Evolutionary conservation across 495 filamentous ascomycete species (phyloP), one percentile per base, ranked within the genome.

Genomic region (Talaromyces stipitatus): DNA sequence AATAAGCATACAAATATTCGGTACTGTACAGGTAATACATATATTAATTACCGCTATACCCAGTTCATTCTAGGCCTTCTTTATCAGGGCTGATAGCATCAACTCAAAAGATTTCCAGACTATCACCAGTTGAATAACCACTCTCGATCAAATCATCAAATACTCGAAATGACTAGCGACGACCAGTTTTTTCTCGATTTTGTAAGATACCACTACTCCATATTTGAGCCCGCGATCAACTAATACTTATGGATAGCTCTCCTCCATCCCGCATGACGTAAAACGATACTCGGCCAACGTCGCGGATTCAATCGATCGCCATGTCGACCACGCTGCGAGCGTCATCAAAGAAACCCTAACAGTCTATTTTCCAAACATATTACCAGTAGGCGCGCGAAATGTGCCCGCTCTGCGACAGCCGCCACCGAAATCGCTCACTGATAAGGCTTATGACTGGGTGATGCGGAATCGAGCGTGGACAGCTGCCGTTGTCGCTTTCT

Each of bases 271-370:
- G 36, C 78, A 82, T 71, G 84, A 90, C 62, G 80, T 92, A 73
- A 79, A 76, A 55, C 71, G 73, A 60, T 85, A 85, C 68, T 82
- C 85, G 4, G 69, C 73, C 60, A 72, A 85, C 27, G 81, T 88
- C 59, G 88, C 89, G 58, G 85, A 91, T 55, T 84, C 84, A 38
- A 82, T 95, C 68, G 87, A 96, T 66, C 78, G 78, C 45, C 79
- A 89, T 50, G 82, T 92, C 67, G 89, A 95, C 61, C 68, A 77
- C 53, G 82, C 86, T 30, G 85, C 91, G 20, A 72, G 71, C 11
- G 69, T 68, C 22, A 64, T 94, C 29, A 78, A 86, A 58, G 82
- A 89, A 36, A 73, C 79, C 0, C 67, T 92, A 36, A 78, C 83
- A 1, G 68, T 80, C 16, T 78, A 85, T 53, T 78, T 28, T 69